A percentile compares a stretch with the other conserved stretches of the same genome.
These are phyloP conservation scores for Phytopythium ostracodes DNA, from an alignment of 352 stramenopile species.

Conservation along the genomic window DNA sequence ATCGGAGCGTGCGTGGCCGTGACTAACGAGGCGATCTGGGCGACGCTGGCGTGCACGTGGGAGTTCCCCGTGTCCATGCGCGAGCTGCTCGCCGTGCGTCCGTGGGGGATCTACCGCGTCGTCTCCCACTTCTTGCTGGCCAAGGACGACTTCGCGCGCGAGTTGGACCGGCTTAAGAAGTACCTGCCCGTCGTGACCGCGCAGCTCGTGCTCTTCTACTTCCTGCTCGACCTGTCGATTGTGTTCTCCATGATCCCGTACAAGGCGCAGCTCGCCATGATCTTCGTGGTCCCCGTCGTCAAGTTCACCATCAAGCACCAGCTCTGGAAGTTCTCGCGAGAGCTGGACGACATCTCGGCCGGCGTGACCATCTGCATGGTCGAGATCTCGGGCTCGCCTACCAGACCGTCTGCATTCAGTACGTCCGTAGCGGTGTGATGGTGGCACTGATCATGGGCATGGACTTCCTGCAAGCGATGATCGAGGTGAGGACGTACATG, in stretches of 20 bases:
- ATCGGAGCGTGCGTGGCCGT: slow-evolving; percentile 8
- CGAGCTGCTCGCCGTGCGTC: slow-evolving; percentile 10
- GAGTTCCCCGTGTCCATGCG: slow-evolving; percentile 12
- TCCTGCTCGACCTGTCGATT: slow-evolving; percentile 14
- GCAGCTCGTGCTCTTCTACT: slow-evolving; percentile 16
- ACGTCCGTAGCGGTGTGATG: slow-evolving; percentile 12
- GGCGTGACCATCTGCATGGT: slow-evolving; percentile 23
- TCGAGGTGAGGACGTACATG: slow-evolving; percentile 11
- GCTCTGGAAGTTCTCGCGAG: slow-evolving; percentile 15
- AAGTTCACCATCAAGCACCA: slow-evolving; percentile 18
- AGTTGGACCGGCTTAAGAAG: background rate
- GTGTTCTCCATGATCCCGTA: slow-evolving; percentile 7
- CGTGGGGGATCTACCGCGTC: slow-evolving; percentile 10
- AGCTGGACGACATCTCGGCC: slow-evolving; percentile 18
- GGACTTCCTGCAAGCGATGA: slow-evolving; percentile 10
- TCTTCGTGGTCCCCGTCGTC: slow-evolving; percentile 14
- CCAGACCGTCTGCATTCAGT: slow-evolving; percentile 22
- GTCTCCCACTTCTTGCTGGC: slow-evolving; percentile 10
- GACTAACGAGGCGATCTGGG: slow-evolving; percentile 11
- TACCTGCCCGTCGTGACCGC: slow-evolving; percentile 14
- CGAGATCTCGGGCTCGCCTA: slow-evolving; percentile 24
- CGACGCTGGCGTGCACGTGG: slow-evolving; percentile 10
- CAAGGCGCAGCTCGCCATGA: slow-evolving; percentile 10
- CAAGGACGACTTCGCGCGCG: slow-evolving; percentile 6
- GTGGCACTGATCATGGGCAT: slow-evolving; percentile 10